These are phyloP conservation scores for Trametes gibbosa DNA, from an alignment of 768 basidiomycete genomes.

Conservation along the genomic window DNA sequence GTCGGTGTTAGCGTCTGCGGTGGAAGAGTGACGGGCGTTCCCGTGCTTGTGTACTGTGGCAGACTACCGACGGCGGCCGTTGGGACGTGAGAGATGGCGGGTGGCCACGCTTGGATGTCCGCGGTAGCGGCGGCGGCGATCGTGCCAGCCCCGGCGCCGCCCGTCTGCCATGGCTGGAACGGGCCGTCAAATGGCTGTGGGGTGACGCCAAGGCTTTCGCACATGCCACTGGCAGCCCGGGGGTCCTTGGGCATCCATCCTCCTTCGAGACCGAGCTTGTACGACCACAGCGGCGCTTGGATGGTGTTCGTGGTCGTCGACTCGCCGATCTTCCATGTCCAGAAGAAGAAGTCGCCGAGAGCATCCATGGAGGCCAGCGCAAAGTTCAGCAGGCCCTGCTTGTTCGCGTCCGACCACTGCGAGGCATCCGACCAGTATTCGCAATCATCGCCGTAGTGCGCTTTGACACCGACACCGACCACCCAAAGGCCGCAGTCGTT, in stretches of 20 bases:
- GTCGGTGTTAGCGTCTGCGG: conserved; percentile 44
- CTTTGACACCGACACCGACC: conserved; percentile 31
- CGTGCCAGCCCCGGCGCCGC: conserved; percentile 50
- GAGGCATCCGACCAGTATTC: conserved; percentile 43
- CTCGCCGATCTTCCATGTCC: conserved; percentile 75
- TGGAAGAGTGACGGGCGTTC: conserved; percentile 50
- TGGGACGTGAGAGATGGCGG: conserved; percentile 51
- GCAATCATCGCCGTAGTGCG: conserved; percentile 42
- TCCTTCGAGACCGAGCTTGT: conserved; percentile 60
- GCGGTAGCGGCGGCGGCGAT: conserved; percentile 40
- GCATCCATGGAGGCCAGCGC: conserved; percentile 60
- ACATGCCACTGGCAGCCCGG: conserved; percentile 58
- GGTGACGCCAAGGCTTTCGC: conserved; percentile 49
- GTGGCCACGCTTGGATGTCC: conserved; percentile 44
- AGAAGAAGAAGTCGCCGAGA: conserved; percentile 68
- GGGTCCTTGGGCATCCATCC: conserved; percentile 80
- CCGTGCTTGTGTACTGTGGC: conserved; percentile 64
- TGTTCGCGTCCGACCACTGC: conserved; percentile 47
- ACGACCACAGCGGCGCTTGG: conserved; percentile 61
- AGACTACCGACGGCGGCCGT: conserved; percentile 43
- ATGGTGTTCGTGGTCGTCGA: conserved; percentile 45
- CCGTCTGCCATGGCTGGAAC: conserved; percentile 62
- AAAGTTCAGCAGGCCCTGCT: conserved; percentile 48
- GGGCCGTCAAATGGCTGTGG: conserved; percentile 46
- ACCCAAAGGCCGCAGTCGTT: conserved; percentile 60